A percentile compares a stretch with the other conserved stretches of the same genome.
phyloP scores from a whole-genome alignment of 768 basidiomycete genomes.

The Epithele typhae region DNA sequence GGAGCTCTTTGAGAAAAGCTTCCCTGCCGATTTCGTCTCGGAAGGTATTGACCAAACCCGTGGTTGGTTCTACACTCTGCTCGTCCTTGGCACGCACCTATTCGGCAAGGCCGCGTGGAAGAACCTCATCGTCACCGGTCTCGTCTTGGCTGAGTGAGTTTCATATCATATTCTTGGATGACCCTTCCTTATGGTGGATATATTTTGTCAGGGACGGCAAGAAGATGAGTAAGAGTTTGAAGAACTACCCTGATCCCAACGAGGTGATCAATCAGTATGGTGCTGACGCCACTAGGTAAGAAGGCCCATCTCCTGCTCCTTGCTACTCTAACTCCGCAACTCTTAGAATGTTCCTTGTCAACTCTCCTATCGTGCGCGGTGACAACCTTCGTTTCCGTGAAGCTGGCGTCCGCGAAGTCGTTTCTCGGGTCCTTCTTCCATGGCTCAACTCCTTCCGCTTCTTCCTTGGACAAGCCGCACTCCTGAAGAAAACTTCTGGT shows the following conservation, averaged over 20 bases:
- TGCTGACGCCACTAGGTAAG: constrained; percentile 87
- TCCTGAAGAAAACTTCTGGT: constrained; percentile 77
- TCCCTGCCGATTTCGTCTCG: constrained; percentile 95
- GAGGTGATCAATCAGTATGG: constrained; percentile 87
- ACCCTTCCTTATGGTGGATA: too few relatives aligned
- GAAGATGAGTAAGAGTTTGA: constrained; percentile 98
- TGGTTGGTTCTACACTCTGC: constrained; percentile 99
- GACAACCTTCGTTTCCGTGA: constrained; percentile 98
- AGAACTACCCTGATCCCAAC: constrained; percentile 96
- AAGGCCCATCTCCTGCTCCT: too few relatives aligned
- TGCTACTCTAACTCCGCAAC: too few relatives aligned
- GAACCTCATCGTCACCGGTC: constrained; percentile 93
- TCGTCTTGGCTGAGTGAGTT: constrained; percentile 89
- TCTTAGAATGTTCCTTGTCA: constrained; percentile 96
- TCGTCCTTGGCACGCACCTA: constrained; percentile 93
- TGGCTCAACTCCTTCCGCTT: constrained; percentile 99
- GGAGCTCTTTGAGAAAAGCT: constrained; percentile 75
- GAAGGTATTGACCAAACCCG: constrained; percentile 99
- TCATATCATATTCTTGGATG: too few relatives aligned
- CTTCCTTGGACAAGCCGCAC: constrained; percentile 91
- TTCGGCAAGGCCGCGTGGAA: constrained; percentile 96
- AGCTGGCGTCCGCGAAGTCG: constrained; percentile 94
- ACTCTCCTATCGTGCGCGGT: constrained; percentile 96
- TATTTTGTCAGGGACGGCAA: constrained; percentile 73
- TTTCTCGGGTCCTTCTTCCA: constrained; percentile 93